A percentile compares a stretch with the other conserved stretches of the same genome.
Evolutionary conservation across 1,284 basidiomycete genomes (phyloP).

Genomic region (Papiliotrema laurentii): DNA sequence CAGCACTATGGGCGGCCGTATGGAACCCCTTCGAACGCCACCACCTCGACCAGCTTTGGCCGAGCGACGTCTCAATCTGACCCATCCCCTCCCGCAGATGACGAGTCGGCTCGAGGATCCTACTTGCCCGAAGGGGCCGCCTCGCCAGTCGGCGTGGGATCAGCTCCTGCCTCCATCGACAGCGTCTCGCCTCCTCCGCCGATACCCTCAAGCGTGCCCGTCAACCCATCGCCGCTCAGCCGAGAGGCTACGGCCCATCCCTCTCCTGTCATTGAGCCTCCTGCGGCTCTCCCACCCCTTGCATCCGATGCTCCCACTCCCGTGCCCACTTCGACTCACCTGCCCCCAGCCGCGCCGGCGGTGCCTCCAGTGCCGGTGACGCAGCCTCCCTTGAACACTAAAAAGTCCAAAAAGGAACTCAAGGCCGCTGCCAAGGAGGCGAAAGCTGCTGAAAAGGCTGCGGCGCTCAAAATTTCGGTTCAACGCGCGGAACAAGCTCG

Average conservation of each 20-base stretch:
- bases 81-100: slow-evolving; percentile 21
- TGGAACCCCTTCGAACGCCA: slow-evolving; percentile 25
- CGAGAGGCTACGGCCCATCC: background rate
- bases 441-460: slow-evolving; percentile 27
- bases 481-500: slow-evolving; percentile 19
- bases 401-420: slow-evolving; percentile 69
- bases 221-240: slow-evolving; percentile 6
- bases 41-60: slow-evolving; percentile 30
- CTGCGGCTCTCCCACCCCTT: background rate
- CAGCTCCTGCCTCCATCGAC: background rate
- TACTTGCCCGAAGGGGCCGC: slow-evolving; percentile 27
- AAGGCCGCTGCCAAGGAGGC: slow-evolving; percentile 20
- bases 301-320: slow-evolving; percentile 7
- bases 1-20: slow-evolving; percentile 22
- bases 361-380: background rate
- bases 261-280: background rate
- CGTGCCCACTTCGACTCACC: slow-evolving; percentile 4
- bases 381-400: slow-evolving; percentile 12
- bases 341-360: slow-evolving; percentile 2
- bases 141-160: slow-evolving; percentile 8
- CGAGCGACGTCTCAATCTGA: slow-evolving; percentile 18
- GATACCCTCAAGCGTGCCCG: slow-evolving; percentile 1
- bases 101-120: background rate
- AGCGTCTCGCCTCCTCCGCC: slow-evolving; percentile 12
- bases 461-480: slow-evolving; percentile 16